These are phyloP conservation scores for Xylaria cubensis DNA, from an alignment of 495 filamentous ascomycete species.

Conservation along the genomic window DNA sequence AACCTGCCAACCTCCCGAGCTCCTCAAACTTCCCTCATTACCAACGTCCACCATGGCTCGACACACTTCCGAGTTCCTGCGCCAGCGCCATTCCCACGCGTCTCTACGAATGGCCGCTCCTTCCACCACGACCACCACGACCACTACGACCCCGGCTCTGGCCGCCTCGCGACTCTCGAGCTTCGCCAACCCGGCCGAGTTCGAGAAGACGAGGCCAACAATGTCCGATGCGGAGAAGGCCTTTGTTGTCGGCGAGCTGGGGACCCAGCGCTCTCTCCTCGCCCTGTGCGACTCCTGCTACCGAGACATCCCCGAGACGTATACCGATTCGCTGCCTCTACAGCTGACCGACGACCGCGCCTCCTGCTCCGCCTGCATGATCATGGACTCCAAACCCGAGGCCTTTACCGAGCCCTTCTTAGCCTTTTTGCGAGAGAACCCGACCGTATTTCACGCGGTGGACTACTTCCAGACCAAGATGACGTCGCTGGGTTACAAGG, in stretches of 20 bases:
- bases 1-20: background rate
- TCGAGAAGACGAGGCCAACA: slow-evolving; percentile 31
- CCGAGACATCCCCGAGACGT: slow-evolving; percentile 29
- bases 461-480: slow-evolving; percentile 75
- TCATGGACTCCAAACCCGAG: slow-evolving; percentile 56
- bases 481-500: slow-evolving; percentile 71
- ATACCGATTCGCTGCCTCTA: slow-evolving; percentile 26
- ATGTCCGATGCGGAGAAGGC: slow-evolving; percentile 37
- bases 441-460: slow-evolving; percentile 91
- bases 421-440: slow-evolving; percentile 86
- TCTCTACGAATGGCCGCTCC: slow-evolving; percentile 44
- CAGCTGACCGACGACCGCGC: slow-evolving; percentile 23
- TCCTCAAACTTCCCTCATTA: slow-evolving; percentile 2
- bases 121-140: background rate
- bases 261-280: slow-evolving; percentile 33
- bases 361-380: slow-evolving; percentile 33
- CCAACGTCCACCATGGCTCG: slow-evolving; percentile 41
- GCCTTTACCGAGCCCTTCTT: slow-evolving; percentile 84
- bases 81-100: slow-evolving; percentile 47
- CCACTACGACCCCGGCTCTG: background rate
- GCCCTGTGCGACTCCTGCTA: slow-evolving; percentile 34
- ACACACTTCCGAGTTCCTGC: slow-evolving; percentile 50
- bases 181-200: slow-evolving; percentile 42
- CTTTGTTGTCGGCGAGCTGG: slow-evolving; percentile 35
- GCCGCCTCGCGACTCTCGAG: slow-evolving; percentile 34